phyloP scores from a whole-genome alignment of 2,329 filamentous ascomycete species.

The Dactylellina drechsleri region DNA sequence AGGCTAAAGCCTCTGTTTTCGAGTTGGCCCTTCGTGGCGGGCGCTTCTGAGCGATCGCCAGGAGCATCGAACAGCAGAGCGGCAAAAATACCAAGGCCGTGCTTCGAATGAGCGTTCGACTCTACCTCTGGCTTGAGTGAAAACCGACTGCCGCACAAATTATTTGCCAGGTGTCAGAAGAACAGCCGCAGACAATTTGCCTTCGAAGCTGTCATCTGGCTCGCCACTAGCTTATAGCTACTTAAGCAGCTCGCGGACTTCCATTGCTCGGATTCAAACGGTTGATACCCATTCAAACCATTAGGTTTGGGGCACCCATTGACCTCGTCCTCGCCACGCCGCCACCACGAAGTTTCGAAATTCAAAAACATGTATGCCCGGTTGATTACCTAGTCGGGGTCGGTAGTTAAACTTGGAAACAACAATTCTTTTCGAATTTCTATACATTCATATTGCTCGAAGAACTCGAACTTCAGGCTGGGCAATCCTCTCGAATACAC shows the following conservation, averaged over 20 bases:
- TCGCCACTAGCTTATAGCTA: constrained; percentile 28
- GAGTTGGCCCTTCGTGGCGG: not conserved
- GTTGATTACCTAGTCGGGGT: constrained; percentile 20
- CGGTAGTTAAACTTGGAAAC: constrained; percentile 18
- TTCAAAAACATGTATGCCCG: constrained; percentile 11
- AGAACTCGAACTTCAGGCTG: not conserved
- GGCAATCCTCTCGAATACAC: not conserved
- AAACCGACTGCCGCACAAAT: constrained; percentile 28
- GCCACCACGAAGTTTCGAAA: constrained; percentile 20
- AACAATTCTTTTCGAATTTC: constrained; percentile 11
- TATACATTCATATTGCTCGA: constrained; percentile 9
- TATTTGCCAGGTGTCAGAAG: not conserved
- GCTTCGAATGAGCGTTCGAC: not conserved
- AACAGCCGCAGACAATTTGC: constrained; percentile 15
- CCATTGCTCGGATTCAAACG: constrained; percentile 9
- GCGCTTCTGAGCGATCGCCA: constrained; percentile 3
- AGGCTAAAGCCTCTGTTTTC: not conserved
- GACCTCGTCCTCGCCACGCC: constrained; percentile 21
- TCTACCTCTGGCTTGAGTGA: not conserved
- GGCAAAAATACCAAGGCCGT: constrained; percentile 25
- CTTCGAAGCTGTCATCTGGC: constrained; percentile 22
- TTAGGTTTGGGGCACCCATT: constrained; percentile 15
- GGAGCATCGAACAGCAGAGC: constrained; percentile 19
- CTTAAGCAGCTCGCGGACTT: not conserved
- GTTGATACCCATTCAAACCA: constrained; percentile 9